These are phyloP conservation scores for Prinsepia uniflora DNA, from an alignment of 306 rosid genomes.

Conservation along the genomic window DNA sequence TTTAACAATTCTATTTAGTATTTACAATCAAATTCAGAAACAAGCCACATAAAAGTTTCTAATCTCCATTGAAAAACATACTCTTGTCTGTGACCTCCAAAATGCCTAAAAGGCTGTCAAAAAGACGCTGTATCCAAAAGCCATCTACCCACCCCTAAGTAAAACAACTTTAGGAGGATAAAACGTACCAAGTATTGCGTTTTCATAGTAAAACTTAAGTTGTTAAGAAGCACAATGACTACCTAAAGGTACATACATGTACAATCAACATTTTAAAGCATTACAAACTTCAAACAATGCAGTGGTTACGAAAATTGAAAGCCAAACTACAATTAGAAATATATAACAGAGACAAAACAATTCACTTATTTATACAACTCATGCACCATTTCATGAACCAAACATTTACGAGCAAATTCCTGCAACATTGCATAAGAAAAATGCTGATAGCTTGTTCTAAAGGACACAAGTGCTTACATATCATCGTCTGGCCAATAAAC, in stretches of 20 bases:
- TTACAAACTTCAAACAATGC: neutral
- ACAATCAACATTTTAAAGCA: no score
- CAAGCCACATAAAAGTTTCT: neutral
- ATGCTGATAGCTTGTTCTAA: conserved; percentile 7
- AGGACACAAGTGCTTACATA: conserved; percentile 44
- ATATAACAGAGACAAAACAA: neutral
- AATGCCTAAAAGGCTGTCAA: neutral
- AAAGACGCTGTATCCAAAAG: neutral
- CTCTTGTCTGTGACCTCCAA: neutral
- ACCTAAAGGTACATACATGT: neutral
- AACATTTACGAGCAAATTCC: neutral
- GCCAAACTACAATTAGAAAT: neutral
- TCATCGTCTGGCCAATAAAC: conserved; percentile 92
- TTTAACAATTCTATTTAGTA: neutral
- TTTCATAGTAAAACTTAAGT: neutral
- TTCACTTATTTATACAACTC: no score
- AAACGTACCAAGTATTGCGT: neutral
- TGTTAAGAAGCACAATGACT: neutral
- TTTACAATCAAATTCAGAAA: neutral
- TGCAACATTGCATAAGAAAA: neutral
- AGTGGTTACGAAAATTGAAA: neutral
- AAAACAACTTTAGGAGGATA: neutral
- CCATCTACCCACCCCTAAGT: neutral
- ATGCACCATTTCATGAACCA: neutral
- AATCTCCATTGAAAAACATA: neutral